Evolutionary conservation across 257 asterid species (phyloP).

Genomic region (Solanum sejunctum): DNA sequence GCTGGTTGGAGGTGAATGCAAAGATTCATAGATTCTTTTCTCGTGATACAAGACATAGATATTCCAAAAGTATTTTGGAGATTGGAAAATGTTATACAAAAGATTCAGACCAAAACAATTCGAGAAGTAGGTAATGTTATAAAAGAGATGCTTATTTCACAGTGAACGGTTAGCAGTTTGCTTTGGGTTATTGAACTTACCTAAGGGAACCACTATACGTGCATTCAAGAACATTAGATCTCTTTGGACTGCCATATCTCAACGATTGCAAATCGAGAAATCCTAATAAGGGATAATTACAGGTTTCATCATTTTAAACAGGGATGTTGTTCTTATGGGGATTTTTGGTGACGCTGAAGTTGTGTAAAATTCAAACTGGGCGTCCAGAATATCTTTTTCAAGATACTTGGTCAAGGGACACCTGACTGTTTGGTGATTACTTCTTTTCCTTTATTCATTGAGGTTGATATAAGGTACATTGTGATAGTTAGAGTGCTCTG

Average conservation of each 20-base stretch:
- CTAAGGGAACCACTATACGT: constrained; percentile 4
- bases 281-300: constrained; percentile 8
- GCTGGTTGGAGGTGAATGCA: constrained; percentile 16
- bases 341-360: constrained; percentile 6
- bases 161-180: constrained; percentile 15
- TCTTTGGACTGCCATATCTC: constrained; percentile 13
- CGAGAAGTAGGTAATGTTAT: not conserved
- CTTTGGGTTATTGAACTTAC: constrained; percentile 8
- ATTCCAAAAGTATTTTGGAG: not conserved
- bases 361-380: not conserved
- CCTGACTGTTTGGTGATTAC: not conserved
- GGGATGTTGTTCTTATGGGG: constrained; percentile 13
- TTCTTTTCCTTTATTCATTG: not conserved
- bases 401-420: not conserved
- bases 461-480: too few relatives aligned
- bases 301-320: constrained; percentile 20
- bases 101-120: not conserved
- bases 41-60: constrained; percentile 6
- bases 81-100: not conserved
- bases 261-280: not conserved
- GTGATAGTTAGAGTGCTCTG: too few relatives aligned
- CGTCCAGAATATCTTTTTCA: too few relatives aligned
- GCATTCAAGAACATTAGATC: constrained; percentile 10
- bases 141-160: not conserved
- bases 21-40: constrained; percentile 11